Base-by-base conservation (phyloP, 176 grass and related monocot species). In the Rhipidocladum racemiflorum region DNA sequence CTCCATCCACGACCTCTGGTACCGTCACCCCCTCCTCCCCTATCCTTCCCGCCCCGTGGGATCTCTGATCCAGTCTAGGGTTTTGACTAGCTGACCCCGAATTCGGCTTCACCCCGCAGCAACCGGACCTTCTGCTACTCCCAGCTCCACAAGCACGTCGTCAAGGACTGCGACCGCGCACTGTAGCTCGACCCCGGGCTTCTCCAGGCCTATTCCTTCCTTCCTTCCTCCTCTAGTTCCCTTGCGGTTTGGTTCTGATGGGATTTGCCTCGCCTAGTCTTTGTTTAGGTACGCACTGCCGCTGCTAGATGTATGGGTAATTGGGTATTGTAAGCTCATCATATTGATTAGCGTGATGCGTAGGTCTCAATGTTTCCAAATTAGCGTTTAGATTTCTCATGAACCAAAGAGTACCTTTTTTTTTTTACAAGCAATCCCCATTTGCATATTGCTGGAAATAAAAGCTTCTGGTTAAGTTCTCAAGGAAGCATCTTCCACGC, bases 111-210 rank as follows among this genome's bases (percentile, higher is more conserved):
- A 15, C 29, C 30, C 76, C 72, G 91, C 86, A 99, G 96, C 89
- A 99, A 99, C 83, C 84, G 91, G n/a, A 92, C 96, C 17, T 99
- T 95, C 73, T 99, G 92, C 86, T 99, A 99, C 80, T 95, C 87
- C 83, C 90, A 91, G 66, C 86, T 99, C 78, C 90, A 99, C 85
- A 99, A 99, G 74, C 96, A 99, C 72, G 96, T 99, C 38, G 82
- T 99, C 76, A 99, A 90, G 89, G 96, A 99, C 76, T 99, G 92
- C 54, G 92, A 95, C 78, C 94, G 90, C 82, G 92, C 92, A 13
- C 76, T 95, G 74, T 87, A 88, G 68, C 84, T 93, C 15, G 83
- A 90, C 51, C 82, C 88, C 1, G 72, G 82, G 11, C 90, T 91
- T 82, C 92, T 98, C 82, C 90, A 93, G 79, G 90, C 90, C 77